Percentiles rank a stretch among this genome's conserved stretches.
Conservation (phyloP, 2,329 filamentous ascomycete species). For the Hypoxylon sp. region DNA sequence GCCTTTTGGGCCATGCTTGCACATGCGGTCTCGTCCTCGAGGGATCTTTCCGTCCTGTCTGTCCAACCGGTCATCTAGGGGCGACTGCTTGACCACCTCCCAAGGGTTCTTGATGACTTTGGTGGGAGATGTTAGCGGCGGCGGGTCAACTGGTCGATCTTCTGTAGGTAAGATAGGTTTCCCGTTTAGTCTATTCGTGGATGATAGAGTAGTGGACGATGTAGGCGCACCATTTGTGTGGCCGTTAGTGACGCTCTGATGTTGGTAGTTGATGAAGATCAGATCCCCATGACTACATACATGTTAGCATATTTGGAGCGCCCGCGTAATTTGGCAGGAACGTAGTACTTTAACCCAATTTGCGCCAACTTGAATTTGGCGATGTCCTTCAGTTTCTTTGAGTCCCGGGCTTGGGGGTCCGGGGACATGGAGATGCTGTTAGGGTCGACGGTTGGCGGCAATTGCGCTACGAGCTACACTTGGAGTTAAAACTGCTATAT, state of each 20-base stretch:
- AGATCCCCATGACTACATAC: constrained; percentile 84
- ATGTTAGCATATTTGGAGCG: constrained; percentile 50
- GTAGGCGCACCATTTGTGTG: constrained; percentile 56
- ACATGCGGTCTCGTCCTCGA: constrained; percentile 70
- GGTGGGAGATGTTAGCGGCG: constrained; percentile 68
- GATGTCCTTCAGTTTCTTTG: constrained; percentile 72
- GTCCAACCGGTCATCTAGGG: constrained; percentile 88
- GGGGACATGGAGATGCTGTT: constrained; percentile 74
- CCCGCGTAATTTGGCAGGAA: neutral
- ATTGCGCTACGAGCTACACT: constrained; percentile 68
- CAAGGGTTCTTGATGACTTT: constrained; percentile 87
- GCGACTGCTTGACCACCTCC: constrained; percentile 91
- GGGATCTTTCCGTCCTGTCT: constrained; percentile 80
- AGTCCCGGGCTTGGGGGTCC: constrained; percentile 70
- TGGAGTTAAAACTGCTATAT: constrained; percentile 30
- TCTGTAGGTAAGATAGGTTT: constrained; percentile 79
- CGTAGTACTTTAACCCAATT: constrained; percentile 71
- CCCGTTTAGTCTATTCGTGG: constrained; percentile 80
- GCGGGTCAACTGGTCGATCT: constrained; percentile 74
- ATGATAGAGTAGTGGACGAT: constrained; percentile 57
- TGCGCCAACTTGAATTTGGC: constrained; percentile 69
- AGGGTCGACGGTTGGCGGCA: constrained; percentile 74
- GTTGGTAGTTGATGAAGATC: constrained; percentile 86
- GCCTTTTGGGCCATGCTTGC: constrained; percentile 93
- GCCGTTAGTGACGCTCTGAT: constrained; percentile 62